phyloP scores from a whole-genome alignment of 2,329 filamentous ascomycete genomes.

The Diaporthe helianthi region DNA sequence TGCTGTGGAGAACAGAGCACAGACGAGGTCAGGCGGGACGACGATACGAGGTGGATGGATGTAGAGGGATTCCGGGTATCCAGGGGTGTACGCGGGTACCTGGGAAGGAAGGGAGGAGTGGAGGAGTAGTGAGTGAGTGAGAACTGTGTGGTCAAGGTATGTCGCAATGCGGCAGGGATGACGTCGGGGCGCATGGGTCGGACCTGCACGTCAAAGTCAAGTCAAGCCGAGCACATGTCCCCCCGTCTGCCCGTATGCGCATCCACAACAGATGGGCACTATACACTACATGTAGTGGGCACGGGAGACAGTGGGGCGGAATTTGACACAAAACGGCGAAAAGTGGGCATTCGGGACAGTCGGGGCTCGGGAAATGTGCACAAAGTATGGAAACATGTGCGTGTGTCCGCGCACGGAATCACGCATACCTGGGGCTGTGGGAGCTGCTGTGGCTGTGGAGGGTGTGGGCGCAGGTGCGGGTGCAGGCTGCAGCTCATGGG shows the following conservation, averaged over 20 bases:
- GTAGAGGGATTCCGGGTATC: not conserved
- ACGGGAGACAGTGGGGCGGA: not conserved
- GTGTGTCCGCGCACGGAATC: not conserved
- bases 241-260: not conserved
- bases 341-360: not conserved
- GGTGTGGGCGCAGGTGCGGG: not conserved
- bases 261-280: not conserved
- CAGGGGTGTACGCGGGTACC: no score
- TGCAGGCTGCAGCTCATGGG: constrained; percentile 25
- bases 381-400: not conserved
- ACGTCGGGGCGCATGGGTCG: constrained; percentile 22
- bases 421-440: constrained; percentile 33
- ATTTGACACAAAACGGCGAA: not conserved
- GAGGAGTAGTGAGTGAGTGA: not conserved
- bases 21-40: not conserved
- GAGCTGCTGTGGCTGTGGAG: not conserved
- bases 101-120: not conserved
- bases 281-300: no score
- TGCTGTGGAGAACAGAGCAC: not conserved
- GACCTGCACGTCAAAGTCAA: constrained; percentile 15
- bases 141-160: not conserved
- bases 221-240: not conserved
- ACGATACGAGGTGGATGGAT: constrained; percentile 31
- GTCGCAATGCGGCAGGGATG: constrained; percentile 13
- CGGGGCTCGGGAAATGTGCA: not conserved